Conservation (phyloP, 257 asterid genomes). For the Haberlea rhodopensis region DNA sequence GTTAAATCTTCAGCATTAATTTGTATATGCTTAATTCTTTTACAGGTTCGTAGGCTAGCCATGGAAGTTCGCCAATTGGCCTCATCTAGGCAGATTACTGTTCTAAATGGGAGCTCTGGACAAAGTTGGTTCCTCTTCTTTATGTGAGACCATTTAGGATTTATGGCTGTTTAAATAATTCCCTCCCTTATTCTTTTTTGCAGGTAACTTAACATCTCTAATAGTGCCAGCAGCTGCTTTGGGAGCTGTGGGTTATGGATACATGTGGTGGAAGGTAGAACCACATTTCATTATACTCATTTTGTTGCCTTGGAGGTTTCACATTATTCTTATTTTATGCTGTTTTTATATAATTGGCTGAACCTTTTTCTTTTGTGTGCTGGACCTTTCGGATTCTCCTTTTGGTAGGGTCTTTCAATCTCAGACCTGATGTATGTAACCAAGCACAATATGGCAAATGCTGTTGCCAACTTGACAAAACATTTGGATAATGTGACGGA, state of each 20-base stretch:
- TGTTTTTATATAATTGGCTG: neutral
- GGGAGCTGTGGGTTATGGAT: conserved; percentile 90
- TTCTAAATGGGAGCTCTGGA: conserved; percentile 62
- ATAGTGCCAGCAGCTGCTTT: conserved; percentile 68
- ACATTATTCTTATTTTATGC: conserved; percentile 9
- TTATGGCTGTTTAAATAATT: conserved; percentile 12
- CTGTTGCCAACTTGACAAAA: conserved; percentile 80
- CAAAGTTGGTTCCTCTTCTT: conserved; percentile 38
- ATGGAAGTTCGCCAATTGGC: conserved; percentile 69
- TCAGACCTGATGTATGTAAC: conserved; percentile 94
- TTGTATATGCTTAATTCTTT: conserved; percentile 20
- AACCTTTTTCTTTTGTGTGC: conserved; percentile 3
- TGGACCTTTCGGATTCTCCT: conserved; percentile 14
- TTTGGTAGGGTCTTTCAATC: conserved; percentile 70
- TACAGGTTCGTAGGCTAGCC: conserved; percentile 70
- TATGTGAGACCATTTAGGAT: neutral
- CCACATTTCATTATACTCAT: conserved; percentile 16
- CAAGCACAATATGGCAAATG: conserved; percentile 73
- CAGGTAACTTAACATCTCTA: conserved; percentile 58
- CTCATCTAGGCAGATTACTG: conserved; percentile 58
- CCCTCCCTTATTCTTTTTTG: conserved; percentile 18
- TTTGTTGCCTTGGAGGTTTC: conserved; percentile 11
- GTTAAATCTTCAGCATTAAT: neutral
- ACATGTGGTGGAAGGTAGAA: conserved; percentile 97
- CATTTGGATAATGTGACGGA: conserved; percentile 82